phyloP scores from a whole-genome alignment of 768 basidiomycete genomes.

The Podaxis sp. region DNA sequence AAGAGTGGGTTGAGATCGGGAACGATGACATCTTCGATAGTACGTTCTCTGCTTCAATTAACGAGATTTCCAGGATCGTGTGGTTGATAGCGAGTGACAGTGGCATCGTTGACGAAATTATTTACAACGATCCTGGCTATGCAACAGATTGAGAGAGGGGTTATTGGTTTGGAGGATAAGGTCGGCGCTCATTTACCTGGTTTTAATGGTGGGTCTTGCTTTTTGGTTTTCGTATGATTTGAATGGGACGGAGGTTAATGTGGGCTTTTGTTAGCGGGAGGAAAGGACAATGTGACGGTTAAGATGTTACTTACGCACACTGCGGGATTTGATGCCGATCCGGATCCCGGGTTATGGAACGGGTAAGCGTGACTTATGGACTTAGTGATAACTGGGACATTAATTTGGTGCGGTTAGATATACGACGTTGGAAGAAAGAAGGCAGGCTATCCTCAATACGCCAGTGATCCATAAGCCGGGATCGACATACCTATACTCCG shows the following conservation, averaged over 20 bases:
- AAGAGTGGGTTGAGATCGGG: conserved; percentile 18
- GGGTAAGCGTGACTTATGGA: conserved; percentile 18
- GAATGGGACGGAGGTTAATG: not conserved
- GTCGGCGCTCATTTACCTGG: conserved; percentile 26
- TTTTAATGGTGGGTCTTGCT: conserved; percentile 21
- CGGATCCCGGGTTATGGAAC: conserved; percentile 25
- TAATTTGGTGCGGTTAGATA: conserved; percentile 19
- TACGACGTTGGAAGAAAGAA: conserved; percentile 24
- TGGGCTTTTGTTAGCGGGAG: conserved; percentile 19
- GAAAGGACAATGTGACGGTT: conserved; percentile 28
- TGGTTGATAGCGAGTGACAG: conserved; percentile 9
- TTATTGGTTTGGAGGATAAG: conserved; percentile 20
- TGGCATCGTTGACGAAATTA: conserved; percentile 32
- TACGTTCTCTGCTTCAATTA: conserved; percentile 13
- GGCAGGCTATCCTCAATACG: conserved; percentile 22
- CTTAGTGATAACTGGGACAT: not conserved
- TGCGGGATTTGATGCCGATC: conserved; percentile 29
- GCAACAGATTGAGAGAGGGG: conserved; percentile 26
- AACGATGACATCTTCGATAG: conserved; percentile 28
- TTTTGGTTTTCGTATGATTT: not conserved
- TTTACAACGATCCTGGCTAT: conserved; percentile 27
- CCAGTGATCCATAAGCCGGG: conserved; percentile 25
- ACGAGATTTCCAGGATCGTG: not conserved
- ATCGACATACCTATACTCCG: conserved; percentile 26
- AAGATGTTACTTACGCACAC: conserved; percentile 29